phyloP scores from a whole-genome alignment of 2,329 filamentous ascomycete genomes.

The Cercospora sesami region DNA sequence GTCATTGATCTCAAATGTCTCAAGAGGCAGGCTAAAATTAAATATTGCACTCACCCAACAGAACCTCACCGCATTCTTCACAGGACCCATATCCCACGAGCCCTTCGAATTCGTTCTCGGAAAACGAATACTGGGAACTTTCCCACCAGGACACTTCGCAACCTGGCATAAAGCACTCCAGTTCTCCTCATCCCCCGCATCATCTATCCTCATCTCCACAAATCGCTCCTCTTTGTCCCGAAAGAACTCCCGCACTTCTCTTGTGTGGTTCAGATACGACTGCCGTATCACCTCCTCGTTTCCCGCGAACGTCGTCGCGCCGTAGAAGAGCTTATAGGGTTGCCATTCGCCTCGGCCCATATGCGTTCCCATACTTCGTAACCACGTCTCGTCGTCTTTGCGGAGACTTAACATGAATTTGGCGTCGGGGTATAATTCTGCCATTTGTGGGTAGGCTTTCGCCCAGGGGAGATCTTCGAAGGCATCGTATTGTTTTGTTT shows the following conservation, averaged over 20 bases:
- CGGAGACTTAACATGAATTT: conserved; percentile 36
- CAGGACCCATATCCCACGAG: conserved; percentile 30
- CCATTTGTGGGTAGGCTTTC: conserved; percentile 35
- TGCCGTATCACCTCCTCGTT: conserved; percentile 31
- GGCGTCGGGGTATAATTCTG: conserved; percentile 32
- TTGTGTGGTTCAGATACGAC: conserved; percentile 30
- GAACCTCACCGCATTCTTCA: conserved; percentile 28
- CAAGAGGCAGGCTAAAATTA: not conserved
- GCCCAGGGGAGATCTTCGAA: conserved; percentile 39
- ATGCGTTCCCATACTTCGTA: conserved; percentile 34
- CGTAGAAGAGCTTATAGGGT: conserved; percentile 31
- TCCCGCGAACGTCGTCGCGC: conserved; percentile 27
- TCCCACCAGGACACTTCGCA: conserved; percentile 26
- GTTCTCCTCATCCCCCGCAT: conserved; percentile 29
- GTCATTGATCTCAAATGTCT: not conserved
- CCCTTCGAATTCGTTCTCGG: conserved; percentile 34
- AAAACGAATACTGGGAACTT: conserved; percentile 22
- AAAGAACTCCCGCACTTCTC: conserved; percentile 29
- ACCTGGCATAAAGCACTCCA: conserved; percentile 30
- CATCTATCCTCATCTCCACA: conserved; percentile 30
- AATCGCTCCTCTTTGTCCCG: conserved; percentile 26
- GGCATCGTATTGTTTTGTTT: conserved; percentile 35
- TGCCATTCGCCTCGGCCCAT: conserved; percentile 33
- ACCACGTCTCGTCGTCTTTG: conserved; percentile 35
- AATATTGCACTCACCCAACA: conserved; percentile 8